Evolutionary conservation across 177 flowering plant species (phyloP).

Genomic region (Tripterygium wilfordii): DNA sequence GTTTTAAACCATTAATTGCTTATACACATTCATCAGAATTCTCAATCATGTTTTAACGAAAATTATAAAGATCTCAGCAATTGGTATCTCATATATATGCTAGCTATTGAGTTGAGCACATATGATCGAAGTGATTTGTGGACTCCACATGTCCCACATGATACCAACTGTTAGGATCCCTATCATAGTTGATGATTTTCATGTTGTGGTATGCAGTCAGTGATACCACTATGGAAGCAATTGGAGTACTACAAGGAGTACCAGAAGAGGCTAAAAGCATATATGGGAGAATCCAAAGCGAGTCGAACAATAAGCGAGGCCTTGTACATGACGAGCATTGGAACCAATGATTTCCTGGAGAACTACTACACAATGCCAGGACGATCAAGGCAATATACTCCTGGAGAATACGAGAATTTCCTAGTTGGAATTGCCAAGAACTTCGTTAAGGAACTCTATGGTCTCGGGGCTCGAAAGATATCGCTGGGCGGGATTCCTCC

Average conservation of each 20-base stretch:
- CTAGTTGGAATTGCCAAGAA: conserved; percentile 32
- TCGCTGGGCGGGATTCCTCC: conserved; percentile 55
- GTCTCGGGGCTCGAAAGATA: conserved; percentile 55
- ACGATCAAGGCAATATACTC: conserved; percentile 27
- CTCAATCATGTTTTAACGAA: too few relatives aligned
- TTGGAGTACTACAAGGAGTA: conserved; percentile 54
- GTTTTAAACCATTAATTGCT: too few relatives aligned
- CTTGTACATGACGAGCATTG: conserved; percentile 42
- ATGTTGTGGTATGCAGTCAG: conserved; percentile 29
- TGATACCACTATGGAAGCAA: conserved; percentile 57
- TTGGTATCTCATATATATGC: too few relatives aligned
- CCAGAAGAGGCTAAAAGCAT: conserved; percentile 23
- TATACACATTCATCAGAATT: too few relatives aligned
- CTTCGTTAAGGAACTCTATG: conserved; percentile 31
- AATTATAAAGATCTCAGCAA: too few relatives aligned
- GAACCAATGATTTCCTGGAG: conserved; percentile 65
- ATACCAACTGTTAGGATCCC: too few relatives aligned
- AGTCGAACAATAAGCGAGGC: conserved; percentile 26
- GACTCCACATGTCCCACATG: too few relatives aligned
- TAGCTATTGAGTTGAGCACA: too few relatives aligned
- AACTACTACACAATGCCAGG: conserved; percentile 39
- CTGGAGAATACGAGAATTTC: conserved; percentile 30
- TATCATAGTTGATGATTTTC: too few relatives aligned
- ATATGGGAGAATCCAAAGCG: conserved; percentile 28
- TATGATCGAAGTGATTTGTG: too few relatives aligned